These are phyloP conservation scores for Hymenoscyphus salicellus DNA, from an alignment of 2,329 filamentous ascomycete species.

Conservation along the genomic window DNA sequence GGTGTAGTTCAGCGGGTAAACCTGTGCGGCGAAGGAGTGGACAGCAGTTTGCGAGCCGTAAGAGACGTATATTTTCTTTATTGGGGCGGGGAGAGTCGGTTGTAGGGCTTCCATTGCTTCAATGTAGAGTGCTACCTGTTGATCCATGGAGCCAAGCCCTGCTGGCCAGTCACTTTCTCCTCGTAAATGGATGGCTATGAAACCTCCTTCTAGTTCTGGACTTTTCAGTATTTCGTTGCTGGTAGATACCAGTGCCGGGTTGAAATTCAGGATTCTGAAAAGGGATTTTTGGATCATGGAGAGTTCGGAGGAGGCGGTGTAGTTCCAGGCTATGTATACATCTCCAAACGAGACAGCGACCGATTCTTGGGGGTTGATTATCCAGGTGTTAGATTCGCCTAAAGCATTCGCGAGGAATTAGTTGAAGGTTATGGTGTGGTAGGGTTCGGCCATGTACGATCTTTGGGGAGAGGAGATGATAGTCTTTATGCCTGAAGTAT, in stretches of 20 bases:
- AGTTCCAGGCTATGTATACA: constrained; percentile 19
- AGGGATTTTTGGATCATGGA: constrained; percentile 17
- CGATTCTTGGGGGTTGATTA: constrained; percentile 9
- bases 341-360: constrained; percentile 15
- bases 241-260: constrained; percentile 10
- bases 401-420: constrained; percentile 7
- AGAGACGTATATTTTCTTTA: constrained; percentile 15
- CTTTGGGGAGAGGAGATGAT: constrained; percentile 4
- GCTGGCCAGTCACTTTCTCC: constrained; percentile 21
- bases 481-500: constrained; percentile 4
- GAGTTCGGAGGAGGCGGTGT: constrained; percentile 14
- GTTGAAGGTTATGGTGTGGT: constrained; percentile 11
- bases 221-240: constrained; percentile 14
- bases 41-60: constrained; percentile 15
- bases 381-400: constrained; percentile 1
- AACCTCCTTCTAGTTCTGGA: constrained; percentile 12
- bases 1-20: constrained; percentile 13
- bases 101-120: constrained; percentile 13
- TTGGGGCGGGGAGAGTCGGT: background rate
- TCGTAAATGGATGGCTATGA: constrained; percentile 19
- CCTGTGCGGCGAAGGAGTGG: constrained; percentile 12
- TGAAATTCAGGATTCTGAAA: constrained; percentile 19
- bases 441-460: constrained; percentile 3
- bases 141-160: constrained; percentile 8
- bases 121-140: constrained; percentile 13